Evolutionary conservation across 2,329 filamentous ascomycete genomes (phyloP), one percentile per base, ranked within the genome.

Genomic region (Metarhizium anisopliae): DNA sequence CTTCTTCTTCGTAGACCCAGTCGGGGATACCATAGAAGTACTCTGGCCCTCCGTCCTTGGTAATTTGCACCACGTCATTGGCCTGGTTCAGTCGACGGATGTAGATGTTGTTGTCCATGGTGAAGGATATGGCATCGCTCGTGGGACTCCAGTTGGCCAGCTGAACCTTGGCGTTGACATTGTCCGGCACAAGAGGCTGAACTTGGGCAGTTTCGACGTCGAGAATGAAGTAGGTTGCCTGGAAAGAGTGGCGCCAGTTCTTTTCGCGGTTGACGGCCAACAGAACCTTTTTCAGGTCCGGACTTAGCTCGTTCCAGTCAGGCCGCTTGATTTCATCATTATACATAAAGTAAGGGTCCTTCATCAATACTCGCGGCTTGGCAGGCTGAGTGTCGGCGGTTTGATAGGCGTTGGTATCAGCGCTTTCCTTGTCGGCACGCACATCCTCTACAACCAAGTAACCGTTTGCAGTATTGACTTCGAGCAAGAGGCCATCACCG

Each of bases 1-100:
- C 74, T 55, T 76, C 74, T 62, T 81, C 78, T 67, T 95, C 90
- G 65, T 95, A 96, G 0, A 97, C 94, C 94, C 94, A 99, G 69
- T 99, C 95, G 0, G 94, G 94, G 20, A 96, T 84, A 18, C 94
- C 94, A 64, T 99, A 96, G 71, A 99, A 99, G 58, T 94, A 83
- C 63, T 97, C 85, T 0, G 84, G 77, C 0, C 93, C 90, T 13
- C 95, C 94, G 67, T 99, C 93, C 54, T 77, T 83, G 1, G 94
- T 97, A 63, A 99, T 87, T 59, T 87, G 83, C 5, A 80, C 77
- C 4, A 90, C 80, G 16, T 79, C 72, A 20, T 82, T 74, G 4
- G 79, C 81, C 38, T 66, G 72, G 6, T 59, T 64, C 13, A 83
- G 61, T 3, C 83, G 84, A 53, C 94, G 85, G 49, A 97, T 74